These are phyloP conservation scores for Coniochaeta sp. DNA, from an alignment of 2,329 filamentous ascomycete genomes.

Conservation along the genomic window DNA sequence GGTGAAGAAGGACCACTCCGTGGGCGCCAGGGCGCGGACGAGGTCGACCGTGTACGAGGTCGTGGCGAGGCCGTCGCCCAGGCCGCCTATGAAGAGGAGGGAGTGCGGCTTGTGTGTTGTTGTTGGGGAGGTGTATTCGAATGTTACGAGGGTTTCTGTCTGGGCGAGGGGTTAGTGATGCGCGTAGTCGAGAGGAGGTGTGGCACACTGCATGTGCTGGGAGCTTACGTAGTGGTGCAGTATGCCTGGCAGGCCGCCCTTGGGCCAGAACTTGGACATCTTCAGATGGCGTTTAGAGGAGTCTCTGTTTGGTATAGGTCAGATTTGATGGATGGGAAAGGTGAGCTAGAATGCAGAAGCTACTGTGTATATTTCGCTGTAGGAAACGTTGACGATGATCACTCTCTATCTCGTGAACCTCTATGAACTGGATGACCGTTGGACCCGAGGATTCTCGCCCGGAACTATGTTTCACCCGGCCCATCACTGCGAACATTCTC, in stretches of 20 bases:
- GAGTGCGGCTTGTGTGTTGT: constrained; percentile 30
- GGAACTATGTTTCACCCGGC: background rate
- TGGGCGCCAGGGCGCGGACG: constrained; percentile 27
- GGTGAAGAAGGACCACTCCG: constrained; percentile 28
- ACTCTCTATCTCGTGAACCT: background rate
- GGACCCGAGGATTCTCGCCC: background rate
- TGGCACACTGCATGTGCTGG: background rate
- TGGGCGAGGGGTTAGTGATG: constrained; percentile 7
- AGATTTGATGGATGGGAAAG: background rate
- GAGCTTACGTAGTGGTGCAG: constrained; percentile 24
- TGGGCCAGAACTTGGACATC: constrained; percentile 26
- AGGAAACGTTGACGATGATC: background rate
- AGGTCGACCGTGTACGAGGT: constrained; percentile 39
- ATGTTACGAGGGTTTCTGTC: constrained; percentile 29
- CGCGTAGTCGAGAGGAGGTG: background rate
- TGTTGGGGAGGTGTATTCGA: constrained; percentile 25
- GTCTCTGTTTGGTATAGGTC: background rate
- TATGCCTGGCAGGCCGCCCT: constrained; percentile 22
- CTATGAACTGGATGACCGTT: background rate
- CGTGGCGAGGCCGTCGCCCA: constrained; percentile 42
- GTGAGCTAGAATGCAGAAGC: too few species aligned
- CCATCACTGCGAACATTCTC: too few species aligned
- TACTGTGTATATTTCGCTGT: too few species aligned
- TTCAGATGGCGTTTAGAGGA: too few species aligned
- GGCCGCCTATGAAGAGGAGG: constrained; percentile 44